Evolutionary conservation across 1,284 basidiomycete species (phyloP).

Genomic region (Moesziomyces parantarcticus): DNA sequence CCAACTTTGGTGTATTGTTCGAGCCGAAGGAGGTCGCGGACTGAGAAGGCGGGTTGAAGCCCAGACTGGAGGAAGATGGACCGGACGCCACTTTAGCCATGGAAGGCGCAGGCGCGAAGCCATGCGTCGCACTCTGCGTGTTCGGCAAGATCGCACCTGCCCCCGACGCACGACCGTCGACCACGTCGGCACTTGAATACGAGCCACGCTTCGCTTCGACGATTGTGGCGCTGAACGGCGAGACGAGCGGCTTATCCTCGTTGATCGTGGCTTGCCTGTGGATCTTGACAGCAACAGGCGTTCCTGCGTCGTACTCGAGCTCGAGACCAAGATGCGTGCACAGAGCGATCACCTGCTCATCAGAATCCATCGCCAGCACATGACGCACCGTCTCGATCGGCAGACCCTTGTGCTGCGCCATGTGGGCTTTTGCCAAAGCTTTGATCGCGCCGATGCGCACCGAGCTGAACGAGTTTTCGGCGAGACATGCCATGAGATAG

Average conservation of each 20-base stretch:
- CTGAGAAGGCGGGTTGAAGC: constrained; percentile 1
- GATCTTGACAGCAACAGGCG: constrained; percentile 20
- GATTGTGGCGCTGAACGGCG: constrained; percentile 73
- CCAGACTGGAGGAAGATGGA: not conserved
- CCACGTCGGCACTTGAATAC: constrained; percentile 77
- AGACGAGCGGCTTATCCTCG: constrained; percentile 57
- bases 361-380: constrained; percentile 51
- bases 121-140: constrained; percentile 1
- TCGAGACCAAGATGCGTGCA: constrained; percentile 67
- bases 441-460: constrained; percentile 71
- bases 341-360: constrained; percentile 58
- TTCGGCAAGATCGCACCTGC: constrained; percentile 15
- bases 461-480: constrained; percentile 71
- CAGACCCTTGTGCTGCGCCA: constrained; percentile 65
- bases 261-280: constrained; percentile 72
- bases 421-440: constrained; percentile 70
- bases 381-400: constrained; percentile 45
- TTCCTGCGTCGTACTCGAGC: constrained; percentile 51
- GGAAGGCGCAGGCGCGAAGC: not conserved
- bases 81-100: not conserved
- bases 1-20: constrained; percentile 7
- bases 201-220: constrained; percentile 78
- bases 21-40: not conserved
- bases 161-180: constrained; percentile 74
- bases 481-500: constrained; percentile 72